Percentiles rank a stretch among this genome's conserved stretches.
These are phyloP conservation scores for Boletus subparvulus DNA, from an alignment of 768 basidiomycete genomes.

Conservation along the genomic window DNA sequence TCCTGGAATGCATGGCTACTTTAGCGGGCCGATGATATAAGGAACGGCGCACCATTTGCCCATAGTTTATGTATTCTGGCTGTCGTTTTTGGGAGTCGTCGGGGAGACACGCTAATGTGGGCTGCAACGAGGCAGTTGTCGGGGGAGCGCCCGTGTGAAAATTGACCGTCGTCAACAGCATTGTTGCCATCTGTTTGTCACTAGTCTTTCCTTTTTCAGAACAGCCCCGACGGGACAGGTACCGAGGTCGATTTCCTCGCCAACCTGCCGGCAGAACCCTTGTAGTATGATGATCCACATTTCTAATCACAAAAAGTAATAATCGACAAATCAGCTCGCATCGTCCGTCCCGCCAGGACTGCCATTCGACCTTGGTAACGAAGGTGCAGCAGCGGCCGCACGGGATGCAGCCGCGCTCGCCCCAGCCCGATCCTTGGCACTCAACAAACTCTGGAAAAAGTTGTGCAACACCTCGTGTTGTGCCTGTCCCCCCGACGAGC, in stretches of 20 bases:
- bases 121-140: slow-evolving; percentile 29
- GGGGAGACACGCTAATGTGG: slow-evolving; percentile 1
- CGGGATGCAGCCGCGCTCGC: slow-evolving; percentile 34
- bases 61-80: slow-evolving; percentile 42
- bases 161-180: slow-evolving; percentile 14
- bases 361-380: slow-evolving; percentile 35
- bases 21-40: slow-evolving; percentile 6
- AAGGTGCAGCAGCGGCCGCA: slow-evolving; percentile 9
- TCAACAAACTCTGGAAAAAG: slow-evolving; percentile 83
- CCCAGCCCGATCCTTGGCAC: slow-evolving; percentile 58
- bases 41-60: slow-evolving; percentile 62
- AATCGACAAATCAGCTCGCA: slow-evolving; percentile 24
- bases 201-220: background rate
- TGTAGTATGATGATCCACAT: background rate
- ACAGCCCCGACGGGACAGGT: too few species aligned
- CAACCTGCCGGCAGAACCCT: background rate
- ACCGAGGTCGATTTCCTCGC: too few species aligned
- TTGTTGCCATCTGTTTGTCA: slow-evolving; percentile 22
- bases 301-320: background rate
- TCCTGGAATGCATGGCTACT: slow-evolving; percentile 44
- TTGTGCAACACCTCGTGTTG: slow-evolving; percentile 84
- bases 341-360: slow-evolving; percentile 40
- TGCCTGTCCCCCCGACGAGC: slow-evolving; percentile 53
- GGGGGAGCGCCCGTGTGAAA: slow-evolving; percentile 23
- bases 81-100: slow-evolving; percentile 6